Evolutionary conservation across 1,284 basidiomycete genomes (phyloP).

Genomic region (Cryptococcus floricola): DNA sequence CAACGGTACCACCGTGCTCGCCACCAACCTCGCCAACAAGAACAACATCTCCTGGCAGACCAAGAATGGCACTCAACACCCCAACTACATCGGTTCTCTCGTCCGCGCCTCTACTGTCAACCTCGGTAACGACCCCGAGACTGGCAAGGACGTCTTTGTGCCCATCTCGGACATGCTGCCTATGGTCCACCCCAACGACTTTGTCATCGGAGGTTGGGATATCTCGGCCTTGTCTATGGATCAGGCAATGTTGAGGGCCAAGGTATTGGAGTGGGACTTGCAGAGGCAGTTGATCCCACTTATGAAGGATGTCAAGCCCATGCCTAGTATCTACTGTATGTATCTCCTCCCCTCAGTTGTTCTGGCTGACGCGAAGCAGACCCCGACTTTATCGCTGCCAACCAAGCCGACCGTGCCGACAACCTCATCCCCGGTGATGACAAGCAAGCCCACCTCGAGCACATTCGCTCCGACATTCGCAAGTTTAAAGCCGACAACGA

Average conservation of each 20-base stretch:
- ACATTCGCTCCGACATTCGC: constrained; percentile 88
- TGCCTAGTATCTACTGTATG: constrained; percentile 84
- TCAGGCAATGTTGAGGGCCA: constrained; percentile 86
- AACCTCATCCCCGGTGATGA: constrained; percentile 81
- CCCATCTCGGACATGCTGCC: constrained; percentile 91
- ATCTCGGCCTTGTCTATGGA: constrained; percentile 83
- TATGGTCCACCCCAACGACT: constrained; percentile 98
- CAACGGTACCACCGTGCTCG: constrained; percentile 92
- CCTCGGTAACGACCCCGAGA: constrained; percentile 75
- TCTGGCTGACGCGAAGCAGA: constrained; percentile 18
- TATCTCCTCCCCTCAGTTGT: not conserved
- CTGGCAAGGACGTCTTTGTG: constrained; percentile 88
- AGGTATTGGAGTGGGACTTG: constrained; percentile 94
- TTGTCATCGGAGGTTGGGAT: constrained; percentile 97
- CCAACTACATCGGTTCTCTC: constrained; percentile 89
- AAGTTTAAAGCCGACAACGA: constrained; percentile 81
- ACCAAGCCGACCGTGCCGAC: constrained; percentile 86
- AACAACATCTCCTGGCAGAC: constrained; percentile 95
- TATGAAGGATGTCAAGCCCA: constrained; percentile 77
- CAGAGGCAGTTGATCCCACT: constrained; percentile 89
- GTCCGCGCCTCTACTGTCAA: constrained; percentile 92
- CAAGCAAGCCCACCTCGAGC: constrained; percentile 89
- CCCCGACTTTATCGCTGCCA: constrained; percentile 93
- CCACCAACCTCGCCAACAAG: constrained; percentile 93
- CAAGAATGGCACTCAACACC: constrained; percentile 85